Conservation (phyloP, 164 flowering plant species). For the Kingdonia uniflora region DNA sequence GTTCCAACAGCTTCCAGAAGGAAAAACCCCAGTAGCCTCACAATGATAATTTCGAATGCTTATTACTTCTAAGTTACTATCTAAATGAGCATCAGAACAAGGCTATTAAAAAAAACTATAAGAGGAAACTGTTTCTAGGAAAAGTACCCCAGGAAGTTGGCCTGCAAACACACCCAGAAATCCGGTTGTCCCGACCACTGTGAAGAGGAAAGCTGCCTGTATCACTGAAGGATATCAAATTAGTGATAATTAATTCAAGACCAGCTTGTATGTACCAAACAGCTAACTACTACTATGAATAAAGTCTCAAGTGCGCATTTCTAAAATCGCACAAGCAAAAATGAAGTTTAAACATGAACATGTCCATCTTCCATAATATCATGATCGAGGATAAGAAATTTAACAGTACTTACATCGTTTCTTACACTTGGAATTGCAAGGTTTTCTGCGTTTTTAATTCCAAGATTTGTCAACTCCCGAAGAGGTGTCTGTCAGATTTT, state of each 20-base stretch:
- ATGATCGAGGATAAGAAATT: too few species aligned
- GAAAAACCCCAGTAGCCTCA: too few species aligned
- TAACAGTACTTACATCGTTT: slow-evolving; percentile 70
- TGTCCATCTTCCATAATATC: too few species aligned
- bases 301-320: too few species aligned
- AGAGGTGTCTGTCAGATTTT: slow-evolving; percentile 58
- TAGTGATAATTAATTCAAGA: slow-evolving; percentile 10
- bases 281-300: too few species aligned
- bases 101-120: too few species aligned
- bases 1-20: too few species aligned
- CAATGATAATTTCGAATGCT: too few species aligned
- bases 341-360: neutral
- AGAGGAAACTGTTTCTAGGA: neutral
- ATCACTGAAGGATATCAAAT: slow-evolving; percentile 43
- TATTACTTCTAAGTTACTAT: too few species aligned
- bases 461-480: slow-evolving; percentile 79
- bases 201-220: slow-evolving; percentile 98
- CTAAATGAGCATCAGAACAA: too few species aligned
- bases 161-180: slow-evolving; percentile 78
- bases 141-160: slow-evolving; percentile 93
- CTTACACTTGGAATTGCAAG: slow-evolving; percentile 95
- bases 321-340: neutral
- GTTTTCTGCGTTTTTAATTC: slow-evolving; percentile 85
- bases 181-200: slow-evolving; percentile 91
- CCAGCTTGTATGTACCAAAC: neutral